Evolutionary conservation across 2,329 filamentous ascomycete genomes (phyloP).

Genomic region (Sarocladiaceae sp.): DNA sequence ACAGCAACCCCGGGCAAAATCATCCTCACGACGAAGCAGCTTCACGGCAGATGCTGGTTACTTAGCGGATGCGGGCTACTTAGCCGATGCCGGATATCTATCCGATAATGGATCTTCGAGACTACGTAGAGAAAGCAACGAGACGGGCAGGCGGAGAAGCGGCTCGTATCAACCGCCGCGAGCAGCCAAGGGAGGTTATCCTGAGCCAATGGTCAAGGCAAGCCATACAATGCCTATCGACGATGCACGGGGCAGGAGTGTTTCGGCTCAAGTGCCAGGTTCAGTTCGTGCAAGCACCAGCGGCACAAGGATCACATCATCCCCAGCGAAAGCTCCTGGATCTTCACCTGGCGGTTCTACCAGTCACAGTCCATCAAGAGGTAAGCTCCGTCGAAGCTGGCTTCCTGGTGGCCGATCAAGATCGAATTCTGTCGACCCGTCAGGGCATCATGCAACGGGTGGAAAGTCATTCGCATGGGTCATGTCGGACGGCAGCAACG

Average conservation of each 20-base stretch:
- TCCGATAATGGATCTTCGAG: not conserved
- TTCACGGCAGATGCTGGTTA: not conserved
- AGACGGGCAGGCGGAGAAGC: not conserved
- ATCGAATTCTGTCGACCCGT: conserved; percentile 37
- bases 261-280: conserved; percentile 39
- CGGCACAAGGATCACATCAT: conserved; percentile 24
- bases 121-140: not conserved
- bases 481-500: conserved; percentile 41
- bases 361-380: conserved; percentile 38
- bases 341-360: conserved; percentile 22
- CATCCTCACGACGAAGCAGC: conserved; percentile 6
- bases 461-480: conserved; percentile 43
- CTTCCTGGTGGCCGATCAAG: conserved; percentile 45
- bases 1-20: conserved; percentile 14
- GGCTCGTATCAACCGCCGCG: not conserved
- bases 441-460: conserved; percentile 12
- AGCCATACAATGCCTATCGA: not conserved
- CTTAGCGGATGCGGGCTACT: conserved; percentile 3
- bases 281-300: conserved; percentile 19
- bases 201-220: conserved; percentile 1
- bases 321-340: conserved; percentile 22
- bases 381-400: conserved; percentile 47
- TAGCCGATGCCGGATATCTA: not conserved
- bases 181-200: not conserved
- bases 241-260: conserved; percentile 30